A percentile compares a stretch with the other conserved stretches of the same genome.
Conservation (phyloP, 768 basidiomycete genomes). For the Rhodosporidiobolus sp. region DNA sequence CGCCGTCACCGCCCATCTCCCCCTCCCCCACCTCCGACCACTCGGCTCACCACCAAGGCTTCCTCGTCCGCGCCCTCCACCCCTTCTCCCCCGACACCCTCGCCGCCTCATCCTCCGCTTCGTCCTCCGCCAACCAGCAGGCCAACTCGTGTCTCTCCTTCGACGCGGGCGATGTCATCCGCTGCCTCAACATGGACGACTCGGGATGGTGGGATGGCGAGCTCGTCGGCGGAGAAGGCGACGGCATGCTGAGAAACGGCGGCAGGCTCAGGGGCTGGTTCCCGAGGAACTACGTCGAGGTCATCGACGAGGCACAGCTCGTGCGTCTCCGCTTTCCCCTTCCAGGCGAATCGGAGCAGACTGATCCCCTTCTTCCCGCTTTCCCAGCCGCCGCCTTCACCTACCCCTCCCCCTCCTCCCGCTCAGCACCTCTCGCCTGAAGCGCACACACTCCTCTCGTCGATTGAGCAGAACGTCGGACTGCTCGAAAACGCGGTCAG, state of each 20-base stretch:
- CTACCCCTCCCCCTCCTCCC: slow-evolving; percentile 11
- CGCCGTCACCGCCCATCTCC: not conserved
- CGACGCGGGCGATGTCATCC: slow-evolving; percentile 83
- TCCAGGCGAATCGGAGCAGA: not conserved
- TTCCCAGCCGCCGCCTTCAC: not conserved
- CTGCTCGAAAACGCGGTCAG: slow-evolving; percentile 80
- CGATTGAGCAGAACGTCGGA: slow-evolving; percentile 77
- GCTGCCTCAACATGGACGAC: slow-evolving; percentile 77
- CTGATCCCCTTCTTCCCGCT: not conserved
- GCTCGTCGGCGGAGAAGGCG: slow-evolving; percentile 57
- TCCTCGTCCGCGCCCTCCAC: slow-evolving; percentile 31
- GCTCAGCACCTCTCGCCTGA: slow-evolving; percentile 20
- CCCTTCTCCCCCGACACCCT: slow-evolving; percentile 19
- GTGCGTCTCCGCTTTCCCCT: slow-evolving; percentile 36
- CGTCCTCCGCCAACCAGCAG: not conserved
- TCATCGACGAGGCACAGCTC: slow-evolving; percentile 24
- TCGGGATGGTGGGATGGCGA: slow-evolving; percentile 99
- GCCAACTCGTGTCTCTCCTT: slow-evolving; percentile 68
- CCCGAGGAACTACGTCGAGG: slow-evolving; percentile 80
- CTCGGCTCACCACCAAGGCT: not conserved
- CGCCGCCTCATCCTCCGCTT: not conserved
- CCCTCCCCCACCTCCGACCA: not conserved
- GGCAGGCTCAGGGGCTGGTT: slow-evolving; percentile 70
- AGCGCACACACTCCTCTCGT: slow-evolving; percentile 60
- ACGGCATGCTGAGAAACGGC: slow-evolving; percentile 2